These are phyloP conservation scores for Flaveria sonorensis DNA, from an alignment of 129 eudicot species.

Conservation along the genomic window DNA sequence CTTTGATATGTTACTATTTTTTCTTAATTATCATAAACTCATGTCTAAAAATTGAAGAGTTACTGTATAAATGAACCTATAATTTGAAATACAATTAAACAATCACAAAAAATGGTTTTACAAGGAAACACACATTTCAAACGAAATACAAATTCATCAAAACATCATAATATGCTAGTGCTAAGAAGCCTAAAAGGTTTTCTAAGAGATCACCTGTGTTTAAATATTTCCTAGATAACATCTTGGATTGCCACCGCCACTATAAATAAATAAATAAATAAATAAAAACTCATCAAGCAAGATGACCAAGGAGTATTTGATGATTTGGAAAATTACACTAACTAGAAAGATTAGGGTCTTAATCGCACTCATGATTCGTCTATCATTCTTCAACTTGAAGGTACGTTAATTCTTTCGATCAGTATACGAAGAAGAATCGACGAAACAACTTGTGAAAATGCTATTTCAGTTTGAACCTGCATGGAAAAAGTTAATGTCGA, in stretches of 20 bases:
- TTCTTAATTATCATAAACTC: not conserved
- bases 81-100: not conserved
- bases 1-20: too few species aligned
- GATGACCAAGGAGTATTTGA: not conserved
- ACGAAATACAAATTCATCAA: too few species aligned
- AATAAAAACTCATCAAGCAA: not conserved
- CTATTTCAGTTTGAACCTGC: not conserved
- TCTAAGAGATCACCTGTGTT: too few species aligned
- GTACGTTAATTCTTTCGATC: too few species aligned
- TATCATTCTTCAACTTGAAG: not conserved
- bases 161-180: too few species aligned
- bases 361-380: not conserved
- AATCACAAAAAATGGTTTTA: not conserved
- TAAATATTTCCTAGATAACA: too few species aligned
- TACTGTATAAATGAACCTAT: not conserved
- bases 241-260: too few species aligned
- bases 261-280: not conserved
- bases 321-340: not conserved
- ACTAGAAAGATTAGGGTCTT: constrained; percentile 12
- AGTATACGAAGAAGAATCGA: too few species aligned
- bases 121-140: not conserved
- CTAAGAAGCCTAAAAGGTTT: too few species aligned
- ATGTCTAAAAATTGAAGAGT: not conserved
- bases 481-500: not conserved
- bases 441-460: not conserved